These are phyloP conservation scores for Melastoma malabathricum DNA, from an alignment of 345 rosid genomes.

Conservation along the genomic window DNA sequence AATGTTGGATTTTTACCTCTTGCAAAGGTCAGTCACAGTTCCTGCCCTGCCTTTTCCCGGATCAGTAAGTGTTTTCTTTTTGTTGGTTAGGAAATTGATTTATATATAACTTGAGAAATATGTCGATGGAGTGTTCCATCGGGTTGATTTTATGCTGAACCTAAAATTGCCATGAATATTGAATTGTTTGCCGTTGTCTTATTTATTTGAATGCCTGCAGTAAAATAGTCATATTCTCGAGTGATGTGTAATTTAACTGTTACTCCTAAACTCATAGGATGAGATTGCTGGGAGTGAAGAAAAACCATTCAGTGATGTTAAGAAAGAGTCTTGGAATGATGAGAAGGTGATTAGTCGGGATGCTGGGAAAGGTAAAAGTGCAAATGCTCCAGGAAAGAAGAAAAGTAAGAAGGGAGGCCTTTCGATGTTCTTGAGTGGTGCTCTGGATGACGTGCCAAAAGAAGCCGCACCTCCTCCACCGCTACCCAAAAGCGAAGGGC, in stretches of 20 bases:
- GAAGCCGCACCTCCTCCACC: constrained; percentile 33
- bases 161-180: no score
- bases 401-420: constrained; percentile 92
- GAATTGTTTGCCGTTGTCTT: no score
- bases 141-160: no score
- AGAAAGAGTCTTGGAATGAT: constrained; percentile 21
- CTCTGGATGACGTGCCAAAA: constrained; percentile 70
- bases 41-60: neutral
- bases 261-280: constrained; percentile 25
- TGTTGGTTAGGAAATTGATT: neutral
- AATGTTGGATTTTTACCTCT: constrained; percentile 19
- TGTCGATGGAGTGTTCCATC: no score
- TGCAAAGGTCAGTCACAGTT: constrained; percentile 35
- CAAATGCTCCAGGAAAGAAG: constrained; percentile 40
- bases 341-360: constrained; percentile 29
- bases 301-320: constrained; percentile 13
- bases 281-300: constrained; percentile 12
- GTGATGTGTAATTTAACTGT: neutral
- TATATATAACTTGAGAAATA: no score
- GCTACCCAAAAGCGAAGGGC: constrained; percentile 65
- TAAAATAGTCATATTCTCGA: no score
- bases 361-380: constrained; percentile 27
- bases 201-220: no score
- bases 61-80: neutral
- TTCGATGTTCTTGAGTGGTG: constrained; percentile 93